phyloP scores from a whole-genome alignment of 192 early-diverging fungal genomes.

The Funneliformis geosporum region DNA sequence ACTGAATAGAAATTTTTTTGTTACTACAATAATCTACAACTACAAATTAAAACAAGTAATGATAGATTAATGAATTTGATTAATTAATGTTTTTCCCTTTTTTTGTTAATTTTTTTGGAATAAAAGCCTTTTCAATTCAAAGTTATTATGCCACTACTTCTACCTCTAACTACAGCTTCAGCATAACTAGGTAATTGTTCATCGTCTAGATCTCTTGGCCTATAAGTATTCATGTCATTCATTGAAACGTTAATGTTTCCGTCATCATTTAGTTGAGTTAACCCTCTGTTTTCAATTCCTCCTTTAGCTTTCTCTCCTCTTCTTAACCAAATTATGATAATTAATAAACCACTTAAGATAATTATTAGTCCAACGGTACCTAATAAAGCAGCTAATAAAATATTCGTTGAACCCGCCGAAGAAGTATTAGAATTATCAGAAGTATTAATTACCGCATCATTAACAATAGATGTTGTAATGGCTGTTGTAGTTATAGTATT shows the following conservation, averaged over 20 bases:
- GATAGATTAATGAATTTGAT: too few species aligned
- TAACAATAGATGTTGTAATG: too few species aligned
- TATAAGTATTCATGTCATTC: slow-evolving; percentile 1
- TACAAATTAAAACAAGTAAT: too few species aligned
- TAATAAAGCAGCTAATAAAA: background rate
- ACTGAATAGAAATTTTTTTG: too few species aligned
- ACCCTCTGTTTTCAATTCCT: background rate
- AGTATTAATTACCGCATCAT: background rate
- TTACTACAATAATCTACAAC: too few species aligned
- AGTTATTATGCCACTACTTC: background rate
- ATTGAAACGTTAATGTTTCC: background rate
- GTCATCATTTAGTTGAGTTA: background rate
- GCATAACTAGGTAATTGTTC: slow-evolving; percentile 10
- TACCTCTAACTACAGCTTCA: slow-evolving; percentile 4
- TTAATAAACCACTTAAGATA: background rate
- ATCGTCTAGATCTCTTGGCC: background rate
- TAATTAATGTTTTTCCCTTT: too few species aligned
- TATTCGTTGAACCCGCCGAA: background rate
- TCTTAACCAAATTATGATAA: background rate
- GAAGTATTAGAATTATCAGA: background rate
- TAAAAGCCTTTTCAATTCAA: too few species aligned
- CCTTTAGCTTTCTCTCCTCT: background rate
- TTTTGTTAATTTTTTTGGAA: too few species aligned
- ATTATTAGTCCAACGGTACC: background rate
- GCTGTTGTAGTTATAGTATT: background rate